Evolutionary conservation across 805 yeast genomes (phyloP).

Genomic region (Metschnikowia matae): DNA sequence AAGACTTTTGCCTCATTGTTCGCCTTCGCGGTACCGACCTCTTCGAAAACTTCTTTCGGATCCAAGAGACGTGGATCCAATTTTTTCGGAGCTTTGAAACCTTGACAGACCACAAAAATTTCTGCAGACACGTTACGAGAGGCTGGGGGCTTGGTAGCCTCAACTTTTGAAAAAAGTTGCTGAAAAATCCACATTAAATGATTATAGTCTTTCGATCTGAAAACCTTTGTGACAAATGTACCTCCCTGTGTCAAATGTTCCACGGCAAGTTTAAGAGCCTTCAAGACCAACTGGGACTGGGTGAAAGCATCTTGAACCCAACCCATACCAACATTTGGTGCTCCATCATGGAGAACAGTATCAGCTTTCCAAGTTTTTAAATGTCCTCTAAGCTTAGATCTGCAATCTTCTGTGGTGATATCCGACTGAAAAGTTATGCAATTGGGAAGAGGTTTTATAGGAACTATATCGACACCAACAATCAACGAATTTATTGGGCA

Average conservation of each 20-base stretch:
- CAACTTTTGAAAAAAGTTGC: conserved; percentile 92
- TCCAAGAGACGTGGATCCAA: conserved; percentile 90
- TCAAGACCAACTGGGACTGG: conserved; percentile 91
- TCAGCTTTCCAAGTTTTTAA: conserved; percentile 99
- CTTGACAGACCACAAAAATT: conserved; percentile 94
- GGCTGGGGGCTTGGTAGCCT: conserved; percentile 98
- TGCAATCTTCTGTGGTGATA: conserved; percentile 96
- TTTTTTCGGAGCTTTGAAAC: conserved; percentile 93
- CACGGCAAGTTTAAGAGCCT: conserved; percentile 89
- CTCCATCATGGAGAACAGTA: conserved; percentile 98
- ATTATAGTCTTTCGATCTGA: conserved; percentile 98
- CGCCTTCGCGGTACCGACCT: conserved; percentile 61
- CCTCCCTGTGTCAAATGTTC: conserved; percentile 92
- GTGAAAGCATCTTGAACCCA: conserved; percentile 99
- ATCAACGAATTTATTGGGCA: conserved; percentile 92
- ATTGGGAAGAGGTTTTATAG: conserved; percentile 94
- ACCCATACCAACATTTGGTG: conserved; percentile 99
- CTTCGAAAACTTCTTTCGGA: conserved; percentile 92
- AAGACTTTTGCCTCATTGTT: conserved; percentile 86
- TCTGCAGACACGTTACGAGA: conserved; percentile 99
- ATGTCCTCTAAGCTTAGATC: conserved; percentile 89
- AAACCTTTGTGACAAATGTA: conserved; percentile 91
- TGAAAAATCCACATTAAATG: conserved; percentile 96
- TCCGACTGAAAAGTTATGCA: conserved; percentile 93
- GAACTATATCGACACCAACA: conserved; percentile 98